These are phyloP conservation scores for Vicia sativa DNA, from an alignment of 306 rosid genomes.

Conservation along the genomic window DNA sequence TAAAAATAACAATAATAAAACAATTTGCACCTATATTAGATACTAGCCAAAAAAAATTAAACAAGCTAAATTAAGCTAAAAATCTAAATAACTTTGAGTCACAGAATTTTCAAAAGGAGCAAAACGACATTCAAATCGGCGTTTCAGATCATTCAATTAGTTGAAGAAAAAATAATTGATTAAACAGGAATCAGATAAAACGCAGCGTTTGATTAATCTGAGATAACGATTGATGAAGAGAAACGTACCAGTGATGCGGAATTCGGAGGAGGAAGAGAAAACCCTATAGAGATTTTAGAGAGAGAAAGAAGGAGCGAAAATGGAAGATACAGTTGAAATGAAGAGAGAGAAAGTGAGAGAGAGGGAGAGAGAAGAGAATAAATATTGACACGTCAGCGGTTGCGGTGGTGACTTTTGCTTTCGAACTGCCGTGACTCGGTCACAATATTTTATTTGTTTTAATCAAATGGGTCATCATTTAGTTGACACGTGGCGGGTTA, in stretches of 20 bases:
- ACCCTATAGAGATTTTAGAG: slow-evolving; percentile 51
- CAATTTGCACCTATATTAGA: background rate
- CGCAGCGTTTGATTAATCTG: slow-evolving; percentile 16
- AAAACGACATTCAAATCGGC: slow-evolving; percentile 32
- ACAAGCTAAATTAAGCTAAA: slow-evolving; percentile 14
- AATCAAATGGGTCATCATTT: slow-evolving; percentile 5
- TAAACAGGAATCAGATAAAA: slow-evolving; percentile 26
- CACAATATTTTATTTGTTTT: background rate
- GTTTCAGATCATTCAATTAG: slow-evolving; percentile 31
- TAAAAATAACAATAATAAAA: slow-evolving; percentile 8
- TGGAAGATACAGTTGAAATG: slow-evolving; percentile 26
- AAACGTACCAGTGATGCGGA: slow-evolving; percentile 57
- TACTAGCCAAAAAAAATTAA: slow-evolving; percentile 15
- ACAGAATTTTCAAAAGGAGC: background rate
- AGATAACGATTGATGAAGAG: slow-evolving; percentile 9
- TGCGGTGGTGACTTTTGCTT: slow-evolving; percentile 22
- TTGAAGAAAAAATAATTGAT: slow-evolving; percentile 2
- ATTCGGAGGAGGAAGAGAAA: slow-evolving; percentile 65
- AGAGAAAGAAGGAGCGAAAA: slow-evolving; percentile 35
- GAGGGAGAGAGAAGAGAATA: slow-evolving; percentile 41
- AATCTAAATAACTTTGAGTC: slow-evolving; percentile 3
- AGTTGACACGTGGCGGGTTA: background rate
- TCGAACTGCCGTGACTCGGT: too few relatives aligned
- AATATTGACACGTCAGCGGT: slow-evolving; percentile 59
- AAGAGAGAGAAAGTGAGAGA: slow-evolving; percentile 27